These are phyloP conservation scores for Lentinula guzmanii DNA, from an alignment of 768 basidiomycete genomes.

Conservation along the genomic window DNA sequence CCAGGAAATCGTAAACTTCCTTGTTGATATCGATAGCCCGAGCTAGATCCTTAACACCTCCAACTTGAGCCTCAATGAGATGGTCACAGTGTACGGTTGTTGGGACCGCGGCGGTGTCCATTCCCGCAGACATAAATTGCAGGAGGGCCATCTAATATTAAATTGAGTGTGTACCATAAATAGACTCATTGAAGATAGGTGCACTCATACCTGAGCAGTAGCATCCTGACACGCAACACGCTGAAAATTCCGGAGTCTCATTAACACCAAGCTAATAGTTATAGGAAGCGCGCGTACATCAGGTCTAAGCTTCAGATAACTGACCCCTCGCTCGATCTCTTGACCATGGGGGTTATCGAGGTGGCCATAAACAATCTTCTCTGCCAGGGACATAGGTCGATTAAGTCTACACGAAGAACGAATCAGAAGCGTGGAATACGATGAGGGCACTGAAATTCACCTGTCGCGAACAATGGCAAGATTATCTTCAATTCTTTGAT, in stretches of 20 bases:
- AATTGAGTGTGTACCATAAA: background rate
- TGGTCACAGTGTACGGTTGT: slow-evolving; percentile 99
- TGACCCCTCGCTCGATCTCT: slow-evolving; percentile 85
- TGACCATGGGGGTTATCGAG: slow-evolving; percentile 90
- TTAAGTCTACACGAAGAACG: slow-evolving; percentile 50
- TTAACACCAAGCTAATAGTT: background rate
- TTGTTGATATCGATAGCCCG: slow-evolving; percentile 92
- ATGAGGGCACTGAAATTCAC: slow-evolving; percentile 29
- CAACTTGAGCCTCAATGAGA: slow-evolving; percentile 95
- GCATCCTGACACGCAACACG: slow-evolving; percentile 91
- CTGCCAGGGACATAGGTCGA: slow-evolving; percentile 88
- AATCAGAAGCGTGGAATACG: background rate
- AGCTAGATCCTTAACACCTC: slow-evolving; percentile 89
- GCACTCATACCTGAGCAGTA: slow-evolving; percentile 62
- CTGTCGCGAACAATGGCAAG: slow-evolving; percentile 80
- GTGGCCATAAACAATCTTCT: slow-evolving; percentile 98
- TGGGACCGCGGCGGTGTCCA: slow-evolving; percentile 95
- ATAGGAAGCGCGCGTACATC: slow-evolving; percentile 58
- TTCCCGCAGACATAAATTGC: slow-evolving; percentile 99
- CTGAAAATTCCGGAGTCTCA: slow-evolving; percentile 24
- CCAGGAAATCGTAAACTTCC: slow-evolving; percentile 99
- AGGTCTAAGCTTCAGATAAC: slow-evolving; percentile 96
- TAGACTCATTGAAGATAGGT: background rate
- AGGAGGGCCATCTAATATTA: slow-evolving; percentile 81
- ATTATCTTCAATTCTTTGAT: slow-evolving; percentile 98